phyloP scores from a whole-genome alignment of 495 filamentous ascomycete species.

The Lasiosphaeria ovina region DNA sequence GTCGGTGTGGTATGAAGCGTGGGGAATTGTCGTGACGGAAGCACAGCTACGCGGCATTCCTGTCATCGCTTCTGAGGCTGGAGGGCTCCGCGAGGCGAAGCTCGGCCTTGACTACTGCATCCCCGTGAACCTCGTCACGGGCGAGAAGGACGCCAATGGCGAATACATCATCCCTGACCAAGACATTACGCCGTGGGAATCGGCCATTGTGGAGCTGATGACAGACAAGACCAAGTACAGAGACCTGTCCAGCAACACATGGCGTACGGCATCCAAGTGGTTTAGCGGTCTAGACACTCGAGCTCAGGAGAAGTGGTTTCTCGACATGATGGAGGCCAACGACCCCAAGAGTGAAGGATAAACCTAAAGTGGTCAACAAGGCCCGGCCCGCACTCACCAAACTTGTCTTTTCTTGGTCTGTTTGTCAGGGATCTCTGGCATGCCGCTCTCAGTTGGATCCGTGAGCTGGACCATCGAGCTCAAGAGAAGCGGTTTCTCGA shows the following conservation, averaged over 20 bases:
- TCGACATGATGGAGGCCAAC: constrained; percentile 18
- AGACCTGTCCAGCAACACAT: constrained; percentile 17
- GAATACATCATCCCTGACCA: constrained; percentile 31
- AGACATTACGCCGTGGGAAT: constrained; percentile 24
- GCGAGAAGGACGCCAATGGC: constrained; percentile 19
- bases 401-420: too few species aligned
- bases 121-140: constrained; percentile 28
- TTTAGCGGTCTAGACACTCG: constrained; percentile 17
- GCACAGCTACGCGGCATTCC: constrained; percentile 36
- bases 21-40: constrained; percentile 34
- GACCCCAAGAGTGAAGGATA: neutral
- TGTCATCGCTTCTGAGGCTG: constrained; percentile 32
- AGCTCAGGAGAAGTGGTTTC: constrained; percentile 32
- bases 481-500: too few species aligned
- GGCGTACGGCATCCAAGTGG: constrained; percentile 20
- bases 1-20: constrained; percentile 33
- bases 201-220: constrained; percentile 22
- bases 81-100: constrained; percentile 32
- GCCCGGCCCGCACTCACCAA: too few species aligned
- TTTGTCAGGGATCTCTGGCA: too few species aligned
- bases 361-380: too few species aligned
- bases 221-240: constrained; percentile 19
- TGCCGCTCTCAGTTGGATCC: too few species aligned
- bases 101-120: constrained; percentile 28
- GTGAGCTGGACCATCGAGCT: too few species aligned